Conservation (phyloP, 805 yeast species). For the Kuraishia molischiana region DNA sequence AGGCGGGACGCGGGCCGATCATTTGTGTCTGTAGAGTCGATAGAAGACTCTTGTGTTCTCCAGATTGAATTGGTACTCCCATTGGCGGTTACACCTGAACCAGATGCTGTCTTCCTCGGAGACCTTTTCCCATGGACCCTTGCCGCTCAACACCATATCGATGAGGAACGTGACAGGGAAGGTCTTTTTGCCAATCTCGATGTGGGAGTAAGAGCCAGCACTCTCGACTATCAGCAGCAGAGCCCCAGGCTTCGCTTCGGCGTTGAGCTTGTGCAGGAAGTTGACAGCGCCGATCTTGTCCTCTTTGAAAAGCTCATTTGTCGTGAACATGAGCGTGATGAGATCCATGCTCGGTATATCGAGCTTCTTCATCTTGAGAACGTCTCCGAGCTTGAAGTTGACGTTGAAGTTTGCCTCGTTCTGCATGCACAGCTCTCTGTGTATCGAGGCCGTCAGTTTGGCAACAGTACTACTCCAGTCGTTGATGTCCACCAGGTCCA, state of each 20-base stretch:
- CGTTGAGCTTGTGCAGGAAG: constrained; percentile 43
- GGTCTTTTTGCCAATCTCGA: constrained; percentile 61
- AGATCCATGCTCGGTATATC: too few relatives aligned
- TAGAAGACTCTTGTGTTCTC: constrained; percentile 87
- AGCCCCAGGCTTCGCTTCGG: constrained; percentile 44
- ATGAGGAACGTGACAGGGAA: constrained; percentile 79
- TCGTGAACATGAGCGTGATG: constrained; percentile 72
- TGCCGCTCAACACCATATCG: constrained; percentile 61
- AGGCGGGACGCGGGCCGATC: neutral
- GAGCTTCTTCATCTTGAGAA: constrained; percentile 19
- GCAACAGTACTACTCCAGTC: constrained; percentile 56
- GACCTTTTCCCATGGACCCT: constrained; percentile 59
- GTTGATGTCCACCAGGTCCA: constrained; percentile 66
- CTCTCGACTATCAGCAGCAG: constrained; percentile 67
- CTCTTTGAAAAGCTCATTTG: constrained; percentile 75
- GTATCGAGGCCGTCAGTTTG: constrained; percentile 1
- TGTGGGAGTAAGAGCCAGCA: constrained; percentile 85
- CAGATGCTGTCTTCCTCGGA: constrained; percentile 68
- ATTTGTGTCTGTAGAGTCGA: constrained; percentile 38
- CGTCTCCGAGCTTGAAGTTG: constrained; percentile 24
- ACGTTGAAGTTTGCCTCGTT: constrained; percentile 18
- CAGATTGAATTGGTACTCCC: constrained; percentile 56
- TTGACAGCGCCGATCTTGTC: constrained; percentile 51
- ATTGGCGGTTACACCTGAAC: constrained; percentile 48
- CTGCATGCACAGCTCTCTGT: constrained; percentile 1